Conservation (phyloP, 2,329 filamentous ascomycete species). For the Monosporascus sp. region DNA sequence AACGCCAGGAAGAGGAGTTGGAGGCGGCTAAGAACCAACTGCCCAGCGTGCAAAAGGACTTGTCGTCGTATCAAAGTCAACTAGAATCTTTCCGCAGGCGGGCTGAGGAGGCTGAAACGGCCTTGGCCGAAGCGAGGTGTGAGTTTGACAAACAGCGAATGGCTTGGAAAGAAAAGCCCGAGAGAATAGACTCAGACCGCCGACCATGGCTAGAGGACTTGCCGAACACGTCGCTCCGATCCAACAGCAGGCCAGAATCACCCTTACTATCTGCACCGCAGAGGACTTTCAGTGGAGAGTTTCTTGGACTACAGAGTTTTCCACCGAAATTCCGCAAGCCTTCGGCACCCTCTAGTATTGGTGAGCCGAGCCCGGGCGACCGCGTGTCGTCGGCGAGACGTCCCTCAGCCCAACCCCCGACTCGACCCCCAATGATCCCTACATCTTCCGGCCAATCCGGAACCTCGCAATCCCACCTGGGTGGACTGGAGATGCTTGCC, state of each 20-base stretch:
- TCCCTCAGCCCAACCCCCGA: conserved; percentile 44
- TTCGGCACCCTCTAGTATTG: conserved; percentile 48
- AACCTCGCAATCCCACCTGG: conserved; percentile 39
- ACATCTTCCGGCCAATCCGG: conserved; percentile 30
- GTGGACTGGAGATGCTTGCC: conserved; percentile 41
- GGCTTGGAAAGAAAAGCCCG: conserved; percentile 34
- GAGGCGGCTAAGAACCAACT: conserved; percentile 63
- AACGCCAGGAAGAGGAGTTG: conserved; percentile 76
- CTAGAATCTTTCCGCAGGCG: conserved; percentile 59
- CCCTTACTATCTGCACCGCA: conserved; percentile 44
- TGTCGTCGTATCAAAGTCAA: conserved; percentile 54
- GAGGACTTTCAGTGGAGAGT: conserved; percentile 51
- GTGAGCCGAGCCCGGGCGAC: conserved; percentile 36
- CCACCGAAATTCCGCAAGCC: conserved; percentile 39
- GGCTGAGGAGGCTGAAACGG: conserved; percentile 61
- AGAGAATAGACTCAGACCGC: conserved; percentile 35
- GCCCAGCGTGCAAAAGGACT: conserved; percentile 60
- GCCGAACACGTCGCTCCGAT: conserved; percentile 35
- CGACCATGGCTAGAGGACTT: conserved; percentile 51
- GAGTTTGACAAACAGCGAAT: conserved; percentile 48
- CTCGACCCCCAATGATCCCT: conserved; percentile 36
- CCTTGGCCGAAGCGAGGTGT: conserved; percentile 50
- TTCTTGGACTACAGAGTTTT: conserved; percentile 41
- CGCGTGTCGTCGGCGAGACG: conserved; percentile 39
- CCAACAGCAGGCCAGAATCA: conserved; percentile 49